These are phyloP conservation scores for Paratinospora sagittata DNA, from an alignment of 164 flowering plant species.

Conservation along the genomic window DNA sequence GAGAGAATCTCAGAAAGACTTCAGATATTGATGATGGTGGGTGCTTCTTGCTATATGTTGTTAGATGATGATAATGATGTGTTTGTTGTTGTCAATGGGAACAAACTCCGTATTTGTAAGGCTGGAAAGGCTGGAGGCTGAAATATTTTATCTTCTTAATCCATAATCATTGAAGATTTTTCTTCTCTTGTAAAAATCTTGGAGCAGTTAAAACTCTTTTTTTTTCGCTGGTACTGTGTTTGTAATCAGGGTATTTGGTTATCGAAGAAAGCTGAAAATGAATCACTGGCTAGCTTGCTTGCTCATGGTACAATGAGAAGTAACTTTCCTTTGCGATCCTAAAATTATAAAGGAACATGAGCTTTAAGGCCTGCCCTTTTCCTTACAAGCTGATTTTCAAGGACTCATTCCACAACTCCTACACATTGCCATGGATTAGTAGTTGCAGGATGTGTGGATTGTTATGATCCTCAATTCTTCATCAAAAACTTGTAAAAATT, in stretches of 20 bases:
- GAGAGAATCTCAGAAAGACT: conserved; percentile 15
- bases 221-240: background rate
- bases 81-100: conserved; percentile 13
- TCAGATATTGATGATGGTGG: conserved; percentile 9
- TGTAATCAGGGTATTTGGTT: background rate
- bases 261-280: too few species aligned
- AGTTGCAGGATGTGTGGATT: too few species aligned
- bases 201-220: background rate
- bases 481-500: too few species aligned
- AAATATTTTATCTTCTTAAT: conserved; percentile 1
- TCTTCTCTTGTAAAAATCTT: background rate
- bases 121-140: conserved; percentile 5
- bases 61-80: conserved; percentile 8
- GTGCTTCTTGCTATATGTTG: background rate
- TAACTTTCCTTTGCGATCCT: too few species aligned
- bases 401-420: too few species aligned
- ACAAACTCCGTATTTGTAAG: conserved; percentile 9
- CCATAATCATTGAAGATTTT: conserved; percentile 6
- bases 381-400: too few species aligned
- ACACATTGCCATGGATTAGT: too few species aligned
- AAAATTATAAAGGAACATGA: too few species aligned
- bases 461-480: too few species aligned
- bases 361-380: too few species aligned
- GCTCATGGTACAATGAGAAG: too few species aligned
- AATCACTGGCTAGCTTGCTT: too few species aligned